Base-by-base conservation (phyloP, 2,329 filamentous ascomycete genomes). In the Trematosphaeria pertusa region DNA sequence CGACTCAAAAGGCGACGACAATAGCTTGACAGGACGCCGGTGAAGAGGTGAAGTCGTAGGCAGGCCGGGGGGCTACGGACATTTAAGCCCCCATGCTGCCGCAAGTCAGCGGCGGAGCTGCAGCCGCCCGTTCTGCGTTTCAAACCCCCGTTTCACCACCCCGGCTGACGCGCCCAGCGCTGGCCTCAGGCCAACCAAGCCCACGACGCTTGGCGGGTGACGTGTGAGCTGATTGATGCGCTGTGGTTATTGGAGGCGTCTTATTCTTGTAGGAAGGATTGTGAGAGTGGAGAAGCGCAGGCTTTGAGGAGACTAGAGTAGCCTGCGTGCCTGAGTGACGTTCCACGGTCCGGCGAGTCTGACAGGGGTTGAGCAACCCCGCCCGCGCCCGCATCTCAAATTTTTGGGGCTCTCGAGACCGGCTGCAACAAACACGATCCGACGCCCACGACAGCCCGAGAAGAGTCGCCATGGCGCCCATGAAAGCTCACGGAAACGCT, bases 91-190 rank as follows among this genome's bases (percentile, higher is more conserved):
- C 38, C 39, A 41, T 36, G 32, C 37, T 50, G 32, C 20, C 39
- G 53, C 64, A 59, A 62, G 65, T 63, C 64, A 62, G 62, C 60
- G 37, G 32, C 38, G 42, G 37, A 24, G 20, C 50, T 55, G 65
- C 62, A 66, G 65, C 54, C 67, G 65, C 65, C 64, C 57, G 66
- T 55, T 57, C 52, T 56, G 54, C 48, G 67, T 70, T 69, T 68
- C 66, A 70, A 55, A 46, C 55, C 58, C 38, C 59, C 58, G 65
- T 70, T 71, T 69, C 67, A 69, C 48, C 43, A 61, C 60, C 67
- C 65, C 62, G 58, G 68, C 65, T 62, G 59, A 64, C 61, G 64
- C 65, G 55, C 50, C 55, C 49, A 48, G 53, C 48, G 54, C 50
- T 48, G 26, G 46, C 40, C 57, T 57, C 35, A 50, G 18, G 24